Conservation (phyloP, 495 filamentous ascomycete species). For the Lasiosphaeriaceae sp. region DNA sequence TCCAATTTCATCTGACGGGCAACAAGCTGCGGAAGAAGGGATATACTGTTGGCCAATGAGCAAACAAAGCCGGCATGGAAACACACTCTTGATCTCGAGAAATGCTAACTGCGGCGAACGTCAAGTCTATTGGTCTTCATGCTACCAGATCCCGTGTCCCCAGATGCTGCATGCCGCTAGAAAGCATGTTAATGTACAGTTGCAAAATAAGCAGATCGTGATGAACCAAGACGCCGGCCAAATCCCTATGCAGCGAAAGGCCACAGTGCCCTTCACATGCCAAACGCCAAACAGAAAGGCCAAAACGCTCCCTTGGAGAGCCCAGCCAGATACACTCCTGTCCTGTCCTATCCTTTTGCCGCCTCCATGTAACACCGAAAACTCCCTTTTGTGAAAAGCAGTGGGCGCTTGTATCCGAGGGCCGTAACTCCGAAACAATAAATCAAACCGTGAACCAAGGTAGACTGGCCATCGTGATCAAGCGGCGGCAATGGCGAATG, state of each 20-base stretch:
- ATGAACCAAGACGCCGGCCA: background rate
- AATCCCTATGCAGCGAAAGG: background rate
- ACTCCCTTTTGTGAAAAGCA: background rate
- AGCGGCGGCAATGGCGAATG: slow-evolving; percentile 9
- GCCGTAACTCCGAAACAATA: background rate
- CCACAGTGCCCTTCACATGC: background rate
- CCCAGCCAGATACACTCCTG: background rate
- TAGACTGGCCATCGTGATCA: background rate
- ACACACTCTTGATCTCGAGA: too few species aligned
- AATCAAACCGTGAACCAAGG: background rate
- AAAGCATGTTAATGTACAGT: background rate
- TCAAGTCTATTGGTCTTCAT: background rate
- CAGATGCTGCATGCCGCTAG: background rate
- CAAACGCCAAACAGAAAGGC: background rate
- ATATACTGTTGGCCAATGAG: too few species aligned
- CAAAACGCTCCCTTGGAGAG: background rate
- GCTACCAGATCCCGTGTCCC: background rate
- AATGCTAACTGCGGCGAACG: background rate
- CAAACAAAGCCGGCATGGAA: too few species aligned
- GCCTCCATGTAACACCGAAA: background rate
- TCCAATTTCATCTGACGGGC: too few species aligned
- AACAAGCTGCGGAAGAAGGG: too few species aligned
- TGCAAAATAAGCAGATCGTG: background rate
- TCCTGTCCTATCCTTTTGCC: background rate
- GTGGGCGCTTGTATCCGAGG: background rate